Percentiles rank a stretch among this genome's conserved stretches.
Conservation (phyloP, 1,284 basidiomycete species). For the Ceratobasidium sp. region DNA sequence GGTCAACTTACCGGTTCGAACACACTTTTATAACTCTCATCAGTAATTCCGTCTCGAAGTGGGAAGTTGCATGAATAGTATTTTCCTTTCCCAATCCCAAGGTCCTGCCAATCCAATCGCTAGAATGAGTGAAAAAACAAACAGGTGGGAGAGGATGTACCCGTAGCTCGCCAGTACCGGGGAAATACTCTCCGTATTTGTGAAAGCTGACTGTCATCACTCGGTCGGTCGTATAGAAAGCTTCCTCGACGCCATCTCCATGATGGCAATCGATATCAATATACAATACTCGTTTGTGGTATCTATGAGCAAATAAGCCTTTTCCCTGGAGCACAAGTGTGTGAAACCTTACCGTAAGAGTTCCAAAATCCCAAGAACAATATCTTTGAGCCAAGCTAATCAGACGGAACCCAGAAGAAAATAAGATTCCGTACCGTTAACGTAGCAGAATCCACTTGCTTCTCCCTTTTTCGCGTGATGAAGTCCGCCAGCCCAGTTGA, state of each 20-base stretch:
- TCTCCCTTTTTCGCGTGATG: constrained; percentile 99
- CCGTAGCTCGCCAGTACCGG: constrained; percentile 94
- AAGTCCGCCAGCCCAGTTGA: constrained; percentile 98
- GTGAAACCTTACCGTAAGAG: constrained; percentile 69
- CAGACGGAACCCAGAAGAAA: not conserved
- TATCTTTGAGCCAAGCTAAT: constrained; percentile 63
- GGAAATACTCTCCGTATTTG: constrained; percentile 99
- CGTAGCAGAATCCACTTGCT: constrained; percentile 98
- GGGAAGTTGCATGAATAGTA: constrained; percentile 96
- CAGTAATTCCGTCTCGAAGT: constrained; percentile 92
- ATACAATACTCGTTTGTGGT: constrained; percentile 94
- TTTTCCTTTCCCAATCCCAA: constrained; percentile 91
- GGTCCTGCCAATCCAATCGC: constrained; percentile 66
- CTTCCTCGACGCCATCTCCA: constrained; percentile 99
- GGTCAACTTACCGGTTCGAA: constrained; percentile 84
- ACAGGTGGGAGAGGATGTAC: constrained; percentile 52
- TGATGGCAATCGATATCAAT: constrained; percentile 99
- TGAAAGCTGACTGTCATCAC: constrained; percentile 99
- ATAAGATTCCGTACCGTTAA: constrained; percentile 73
- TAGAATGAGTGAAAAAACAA: not conserved
- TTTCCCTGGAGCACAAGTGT: constrained; percentile 2
- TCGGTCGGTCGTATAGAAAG: constrained; percentile 98
- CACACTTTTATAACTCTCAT: constrained; percentile 93
- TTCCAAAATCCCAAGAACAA: constrained; percentile 96
- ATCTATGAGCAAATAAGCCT: constrained; percentile 57